These are phyloP conservation scores for Pleurotus ostreatus DNA, from an alignment of 768 basidiomycete genomes.

Conservation along the genomic window DNA sequence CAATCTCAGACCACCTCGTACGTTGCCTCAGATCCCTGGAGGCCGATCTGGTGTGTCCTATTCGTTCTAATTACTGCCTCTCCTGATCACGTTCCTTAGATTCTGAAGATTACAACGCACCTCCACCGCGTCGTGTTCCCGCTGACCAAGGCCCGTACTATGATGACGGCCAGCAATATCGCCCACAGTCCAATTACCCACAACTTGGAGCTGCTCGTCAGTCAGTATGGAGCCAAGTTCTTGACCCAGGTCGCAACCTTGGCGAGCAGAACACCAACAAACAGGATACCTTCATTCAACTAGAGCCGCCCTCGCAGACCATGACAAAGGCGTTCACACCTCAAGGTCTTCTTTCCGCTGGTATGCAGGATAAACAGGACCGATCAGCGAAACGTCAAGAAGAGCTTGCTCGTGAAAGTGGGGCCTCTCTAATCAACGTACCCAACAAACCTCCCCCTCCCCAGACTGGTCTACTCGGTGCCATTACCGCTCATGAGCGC, in stretches of 20 bases:
- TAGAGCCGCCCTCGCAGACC: conserved; percentile 63
- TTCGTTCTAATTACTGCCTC: conserved; percentile 13
- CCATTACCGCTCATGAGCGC: conserved; percentile 92
- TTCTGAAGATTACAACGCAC: conserved; percentile 40
- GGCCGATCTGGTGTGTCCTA: conserved; percentile 38
- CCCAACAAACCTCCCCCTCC: conserved; percentile 92
- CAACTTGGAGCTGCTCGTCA: conserved; percentile 56
- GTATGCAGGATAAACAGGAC: conserved; percentile 93
- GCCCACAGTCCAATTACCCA: conserved; percentile 53
- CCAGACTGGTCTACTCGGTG: conserved; percentile 92
- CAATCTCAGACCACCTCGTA: conserved; percentile 55
- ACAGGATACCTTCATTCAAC: conserved; percentile 64
- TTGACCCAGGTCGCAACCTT: conserved; percentile 60
- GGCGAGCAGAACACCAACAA: conserved; percentile 30
- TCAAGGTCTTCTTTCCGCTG: conserved; percentile 91
- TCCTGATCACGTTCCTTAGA: conserved; percentile 25
- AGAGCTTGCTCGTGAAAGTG: conserved; percentile 87
- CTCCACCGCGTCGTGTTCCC: conserved; percentile 38
- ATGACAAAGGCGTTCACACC: conserved; percentile 95
- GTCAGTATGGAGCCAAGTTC: conserved; percentile 84
- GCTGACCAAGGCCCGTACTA: conserved; percentile 59
- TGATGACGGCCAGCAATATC: conserved; percentile 49
- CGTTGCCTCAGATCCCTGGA: conserved; percentile 61
- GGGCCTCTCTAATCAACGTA: conserved; percentile 92
- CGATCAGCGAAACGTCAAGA: conserved; percentile 95